These are phyloP conservation scores for Zasmidium citrigriseum DNA, from an alignment of 2,329 filamentous ascomycete genomes.

Conservation along the genomic window DNA sequence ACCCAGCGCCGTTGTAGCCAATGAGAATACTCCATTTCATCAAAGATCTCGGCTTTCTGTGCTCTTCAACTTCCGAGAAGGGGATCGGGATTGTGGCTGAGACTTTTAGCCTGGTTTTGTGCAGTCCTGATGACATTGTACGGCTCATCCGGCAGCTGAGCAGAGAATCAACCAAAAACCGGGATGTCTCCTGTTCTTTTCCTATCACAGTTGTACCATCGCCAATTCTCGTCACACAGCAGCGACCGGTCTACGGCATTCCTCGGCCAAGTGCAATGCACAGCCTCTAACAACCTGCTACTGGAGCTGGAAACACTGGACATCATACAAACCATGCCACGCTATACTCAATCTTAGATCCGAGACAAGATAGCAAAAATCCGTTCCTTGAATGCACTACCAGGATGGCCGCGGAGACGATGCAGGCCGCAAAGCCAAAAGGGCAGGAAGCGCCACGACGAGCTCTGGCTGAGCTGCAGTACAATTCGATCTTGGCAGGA, in stretches of 20 bases:
- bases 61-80: not conserved
- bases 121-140: not conserved
- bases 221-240: not conserved
- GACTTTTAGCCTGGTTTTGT: not conserved
- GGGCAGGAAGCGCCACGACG: slow-evolving; percentile 19
- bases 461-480: slow-evolving; percentile 45
- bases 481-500: slow-evolving; percentile 41
- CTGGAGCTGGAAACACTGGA: not conserved
- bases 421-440: not conserved
- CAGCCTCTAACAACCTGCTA: not conserved
- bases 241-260: not conserved
- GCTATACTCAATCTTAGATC: not conserved
- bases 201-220: not conserved
- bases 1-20: not conserved
- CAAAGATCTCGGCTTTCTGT: not conserved
- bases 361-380: too few species aligned
- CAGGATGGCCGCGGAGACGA: too few species aligned
- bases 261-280: not conserved
- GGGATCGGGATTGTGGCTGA: not conserved
- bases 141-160: not conserved
- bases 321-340: not conserved
- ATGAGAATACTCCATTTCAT: too few species aligned
- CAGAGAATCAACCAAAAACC: not conserved
- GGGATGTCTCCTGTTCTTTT: not conserved
- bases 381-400: too few species aligned